Conservation (phyloP, 2,329 filamentous ascomycete species). For the Falciphora oryzae region DNA sequence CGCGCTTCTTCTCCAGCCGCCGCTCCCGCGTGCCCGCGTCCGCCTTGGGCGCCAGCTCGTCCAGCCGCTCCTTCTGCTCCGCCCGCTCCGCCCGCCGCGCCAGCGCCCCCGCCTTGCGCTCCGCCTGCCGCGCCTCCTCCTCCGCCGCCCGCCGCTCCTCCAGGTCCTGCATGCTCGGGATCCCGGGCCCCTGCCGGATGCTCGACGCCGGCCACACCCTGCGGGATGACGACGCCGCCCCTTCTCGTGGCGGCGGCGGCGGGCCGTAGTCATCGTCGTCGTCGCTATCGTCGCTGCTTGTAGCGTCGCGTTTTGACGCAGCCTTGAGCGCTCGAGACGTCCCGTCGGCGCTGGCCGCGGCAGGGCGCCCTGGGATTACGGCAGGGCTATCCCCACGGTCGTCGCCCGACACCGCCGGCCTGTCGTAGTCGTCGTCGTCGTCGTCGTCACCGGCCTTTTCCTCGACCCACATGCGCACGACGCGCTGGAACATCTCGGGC, state of each 20-base stretch:
- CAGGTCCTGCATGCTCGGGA: slow-evolving; percentile 71
- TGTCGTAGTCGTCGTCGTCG: background rate
- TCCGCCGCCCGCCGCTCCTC: slow-evolving; percentile 48
- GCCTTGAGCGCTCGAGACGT: slow-evolving; percentile 1
- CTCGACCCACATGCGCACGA: slow-evolving; percentile 32
- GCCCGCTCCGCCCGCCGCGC: slow-evolving; percentile 60
- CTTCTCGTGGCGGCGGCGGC: slow-evolving; percentile 39
- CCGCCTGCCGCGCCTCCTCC: slow-evolving; percentile 41
- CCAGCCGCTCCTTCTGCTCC: slow-evolving; percentile 64
- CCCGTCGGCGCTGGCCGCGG: background rate
- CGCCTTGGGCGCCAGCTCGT: slow-evolving; percentile 74
- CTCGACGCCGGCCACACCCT: slow-evolving; percentile 20
- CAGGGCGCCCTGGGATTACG: background rate
- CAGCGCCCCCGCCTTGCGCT: slow-evolving; percentile 48
- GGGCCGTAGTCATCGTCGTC: slow-evolving; percentile 53
- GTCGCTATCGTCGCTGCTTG: slow-evolving; percentile 13
- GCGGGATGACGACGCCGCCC: slow-evolving; percentile 33
- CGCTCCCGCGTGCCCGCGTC: slow-evolving; percentile 79
- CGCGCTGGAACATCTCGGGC: slow-evolving; percentile 54
- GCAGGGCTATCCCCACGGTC: background rate
- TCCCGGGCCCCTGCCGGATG: slow-evolving; percentile 44
- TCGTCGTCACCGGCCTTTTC: slow-evolving; percentile 28
- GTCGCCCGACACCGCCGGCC: background rate
- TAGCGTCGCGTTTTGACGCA: slow-evolving; percentile 8
- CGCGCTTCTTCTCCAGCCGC: slow-evolving; percentile 76